Base-by-base conservation (phyloP, 2,329 filamentous ascomycete genomes). In the Cadophora sp. region DNA sequence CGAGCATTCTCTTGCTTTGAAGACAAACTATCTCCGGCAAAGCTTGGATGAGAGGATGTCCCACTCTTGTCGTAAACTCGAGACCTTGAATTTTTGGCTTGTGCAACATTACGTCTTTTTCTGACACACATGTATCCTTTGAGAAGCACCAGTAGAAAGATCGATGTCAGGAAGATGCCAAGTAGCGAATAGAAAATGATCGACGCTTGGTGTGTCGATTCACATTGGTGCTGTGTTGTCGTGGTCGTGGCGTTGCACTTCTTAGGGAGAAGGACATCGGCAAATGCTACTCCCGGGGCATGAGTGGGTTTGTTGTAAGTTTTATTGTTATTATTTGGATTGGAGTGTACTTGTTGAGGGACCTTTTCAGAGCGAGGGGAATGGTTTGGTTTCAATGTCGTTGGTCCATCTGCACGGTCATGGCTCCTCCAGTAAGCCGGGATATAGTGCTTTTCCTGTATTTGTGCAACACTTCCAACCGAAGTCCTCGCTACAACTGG, bases 151-250 rank as follows among this genome's bases (percentile, higher is more conserved):
- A 68, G 14, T n/a, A 65, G 19, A 4, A 65, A 16, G 9, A 53
- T 48, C 16, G 31, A 64, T 7, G 27, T 58, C 2, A 43, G 3
- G 14, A 64, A 64, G 19, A 64, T 43, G 12, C 62, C 62, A 29
- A 56, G 24, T 1, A 56, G 19, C 34, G 62, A 58, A 31, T 58
- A 64, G 24, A 64, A 29, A 16, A 64, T 64, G 34, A 64, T 64
- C 16, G 50, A 11, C 14, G 62, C 50, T 43, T 48, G 37, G 37
- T 58, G 51, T 43, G 48, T 58, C 27, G 62, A 46, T 48, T 58
- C 50, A 27, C 62, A 64, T 40, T 64, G 50, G 40, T 34, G 51
- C 19, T 12, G 31, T n/a, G 29, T n/a, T 16, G 9, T 22, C 24
- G 34, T 43, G 37, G 34, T 46, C 19, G 37, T 64, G 24, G 29